Percentiles rank a stretch among this genome's conserved stretches.
Conservation (phyloP, 495 filamentous ascomycete genomes). For the Tuber borchii region DNA sequence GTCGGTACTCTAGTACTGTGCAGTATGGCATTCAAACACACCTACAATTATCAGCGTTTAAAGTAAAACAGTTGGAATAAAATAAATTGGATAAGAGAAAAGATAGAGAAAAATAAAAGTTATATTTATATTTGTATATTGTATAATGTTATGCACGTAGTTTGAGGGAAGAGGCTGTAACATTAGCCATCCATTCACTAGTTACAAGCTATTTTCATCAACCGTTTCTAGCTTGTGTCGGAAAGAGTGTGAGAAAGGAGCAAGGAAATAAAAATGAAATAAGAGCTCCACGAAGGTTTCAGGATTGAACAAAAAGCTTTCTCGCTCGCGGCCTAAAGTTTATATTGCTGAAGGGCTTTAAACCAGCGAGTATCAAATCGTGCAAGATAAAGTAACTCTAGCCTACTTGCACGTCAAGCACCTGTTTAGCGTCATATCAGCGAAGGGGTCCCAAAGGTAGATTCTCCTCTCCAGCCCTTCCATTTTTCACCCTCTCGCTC, state of each 20-base stretch:
- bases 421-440: not conserved
- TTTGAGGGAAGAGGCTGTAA: not conserved
- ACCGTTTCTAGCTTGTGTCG: not conserved
- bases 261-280: not conserved
- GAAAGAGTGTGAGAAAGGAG: not conserved
- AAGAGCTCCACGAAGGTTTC: not conserved
- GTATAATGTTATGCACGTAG: not conserved
- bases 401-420: not conserved
- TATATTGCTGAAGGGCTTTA: not conserved
- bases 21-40: not conserved
- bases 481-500: not conserved
- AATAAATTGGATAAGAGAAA: not conserved
- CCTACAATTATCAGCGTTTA: not conserved
- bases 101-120: not conserved
- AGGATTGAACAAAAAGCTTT: not conserved
- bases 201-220: not conserved
- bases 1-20: too few species aligned
- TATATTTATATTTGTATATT: not conserved
- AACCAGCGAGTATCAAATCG: not conserved
- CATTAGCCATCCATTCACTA: not conserved
- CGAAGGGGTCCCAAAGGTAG: not conserved
- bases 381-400: not conserved
- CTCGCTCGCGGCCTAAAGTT: not conserved
- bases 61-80: slow-evolving; percentile 1
- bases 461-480: not conserved